Base-by-base conservation (phyloP, 768 basidiomycete species). In the Coprinopsis sp. region DNA sequence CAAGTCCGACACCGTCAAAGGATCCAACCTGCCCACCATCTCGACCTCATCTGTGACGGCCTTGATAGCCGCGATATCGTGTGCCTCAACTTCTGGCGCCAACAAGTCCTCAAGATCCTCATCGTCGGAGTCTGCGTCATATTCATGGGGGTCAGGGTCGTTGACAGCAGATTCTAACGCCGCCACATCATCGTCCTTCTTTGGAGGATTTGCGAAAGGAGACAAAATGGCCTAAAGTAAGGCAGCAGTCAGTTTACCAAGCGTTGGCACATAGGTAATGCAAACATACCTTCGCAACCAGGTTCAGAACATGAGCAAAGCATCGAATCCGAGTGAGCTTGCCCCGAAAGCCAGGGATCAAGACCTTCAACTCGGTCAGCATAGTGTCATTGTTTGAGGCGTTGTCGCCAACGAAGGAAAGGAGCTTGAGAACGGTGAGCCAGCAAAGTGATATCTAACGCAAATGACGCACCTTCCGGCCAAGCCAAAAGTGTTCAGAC, bases 291-390 rank as follows among this genome's bases (percentile, higher is more conserved):
- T 67, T 67, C 0, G 64, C 65, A 2, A 66, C 54, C 0, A 73
- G 57, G 34, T 67, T 70, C 14, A 71, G 16, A 2, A 66, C 50
- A 33, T 74, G 71, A 0, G 53, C 47, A 43, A 74, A 70, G 54
- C 72, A 74, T 0, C 55, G 36, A 0, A 56, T 57, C 2, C 54
- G 64, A 23, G 53, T 61, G 0, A 44, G 28, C 14, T 29, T 19
- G 2, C 66, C 64, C 2, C 41, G 47, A 36, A 64, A 69, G 3
- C 25, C 30, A 0, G 31, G 36, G 1, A 73, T 2, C 0, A 56
- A 30, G 0, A 51, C n/a, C 1, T 14, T 49, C 6, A 73, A 63
- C n/a, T 57, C 42, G 0, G 39, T 41, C 1, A 66, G 54, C 70
- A 75, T 70, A 0, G 37, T 54, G 44, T 70, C 62, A 34, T 74